Conservation (phyloP, 2,329 filamentous ascomycete genomes). For the Madurella mycetomatis region DNA sequence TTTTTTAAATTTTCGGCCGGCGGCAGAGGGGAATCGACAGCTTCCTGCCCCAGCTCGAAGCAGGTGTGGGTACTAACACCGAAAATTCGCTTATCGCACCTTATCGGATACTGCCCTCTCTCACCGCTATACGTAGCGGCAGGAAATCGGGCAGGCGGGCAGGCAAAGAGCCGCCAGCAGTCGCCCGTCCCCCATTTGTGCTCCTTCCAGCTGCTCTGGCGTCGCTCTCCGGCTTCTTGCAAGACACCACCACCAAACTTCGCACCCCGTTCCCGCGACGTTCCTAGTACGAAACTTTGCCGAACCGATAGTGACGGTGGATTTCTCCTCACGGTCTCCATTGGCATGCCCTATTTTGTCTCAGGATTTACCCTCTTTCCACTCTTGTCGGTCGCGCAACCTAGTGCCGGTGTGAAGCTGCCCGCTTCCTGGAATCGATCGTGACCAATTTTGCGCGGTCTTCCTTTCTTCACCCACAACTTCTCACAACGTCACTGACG, state of each 20-base stretch:
- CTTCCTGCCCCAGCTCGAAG: background rate
- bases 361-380: background rate
- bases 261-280: conserved; percentile 14
- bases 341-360: background rate
- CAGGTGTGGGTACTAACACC: conserved; percentile 9
- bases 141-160: conserved; percentile 21
- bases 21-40: background rate
- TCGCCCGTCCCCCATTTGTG: conserved; percentile 19
- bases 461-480: conserved; percentile 12
- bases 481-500: conserved; percentile 13
- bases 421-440: conserved; percentile 14
- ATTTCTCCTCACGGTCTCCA: background rate
- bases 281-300: background rate
- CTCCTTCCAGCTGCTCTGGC: conserved; percentile 19
- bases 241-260: conserved; percentile 11
- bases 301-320: background rate
- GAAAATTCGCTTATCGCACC: conserved; percentile 26
- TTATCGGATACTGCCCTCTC: conserved; percentile 24
- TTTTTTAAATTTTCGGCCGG: no score
- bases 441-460: conserved; percentile 23
- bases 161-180: conserved; percentile 19
- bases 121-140: conserved; percentile 17
- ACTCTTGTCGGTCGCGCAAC: conserved; percentile 9
- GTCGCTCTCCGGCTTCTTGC: conserved; percentile 20
- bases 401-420: conserved; percentile 12